Evolutionary conservation across 2,329 filamentous ascomycete species (phyloP).

Genomic region (Diplodia scrobiculata): DNA sequence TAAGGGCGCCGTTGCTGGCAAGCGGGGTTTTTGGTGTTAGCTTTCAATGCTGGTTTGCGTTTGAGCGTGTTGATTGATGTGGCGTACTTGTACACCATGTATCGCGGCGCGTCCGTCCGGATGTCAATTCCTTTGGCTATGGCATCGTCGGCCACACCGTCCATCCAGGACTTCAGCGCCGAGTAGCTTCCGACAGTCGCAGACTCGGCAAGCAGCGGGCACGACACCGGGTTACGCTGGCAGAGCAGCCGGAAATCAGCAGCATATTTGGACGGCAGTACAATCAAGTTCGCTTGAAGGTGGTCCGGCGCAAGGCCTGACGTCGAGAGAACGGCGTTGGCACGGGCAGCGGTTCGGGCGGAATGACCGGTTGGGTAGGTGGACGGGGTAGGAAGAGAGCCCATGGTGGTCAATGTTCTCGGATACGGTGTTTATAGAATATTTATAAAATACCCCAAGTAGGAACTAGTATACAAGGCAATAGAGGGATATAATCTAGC

Average conservation of each 20-base stretch:
- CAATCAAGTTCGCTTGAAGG: slow-evolving; percentile 64
- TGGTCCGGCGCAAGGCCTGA: slow-evolving; percentile 59
- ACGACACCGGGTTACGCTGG: slow-evolving; percentile 63
- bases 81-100: slow-evolving; percentile 60
- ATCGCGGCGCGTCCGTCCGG: slow-evolving; percentile 60
- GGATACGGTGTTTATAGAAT: not conserved
- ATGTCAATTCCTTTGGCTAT: slow-evolving; percentile 56
- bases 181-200: slow-evolving; percentile 48
- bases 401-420: not conserved
- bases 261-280: slow-evolving; percentile 61
- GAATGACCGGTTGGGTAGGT: slow-evolving; percentile 39
- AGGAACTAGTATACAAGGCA: not conserved
- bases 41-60: not conserved
- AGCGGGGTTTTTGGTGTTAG: too few relatives aligned
- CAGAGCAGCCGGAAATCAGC: slow-evolving; percentile 62
- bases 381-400: not conserved
- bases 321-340: slow-evolving; percentile 56
- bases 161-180: slow-evolving; percentile 46
- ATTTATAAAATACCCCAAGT: not conserved
- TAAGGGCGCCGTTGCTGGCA: slow-evolving; percentile 22
- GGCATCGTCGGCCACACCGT: slow-evolving; percentile 47
- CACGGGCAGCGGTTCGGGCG: slow-evolving; percentile 51
- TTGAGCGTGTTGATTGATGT: too few relatives aligned
- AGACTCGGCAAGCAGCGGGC: slow-evolving; percentile 61
- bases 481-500: not conserved